Percentiles rank a stretch among this genome's conserved stretches.
These are phyloP conservation scores for Kodamaea kaohsiungensis DNA, from an alignment of 805 yeast genomes.

Conservation along the genomic window DNA sequence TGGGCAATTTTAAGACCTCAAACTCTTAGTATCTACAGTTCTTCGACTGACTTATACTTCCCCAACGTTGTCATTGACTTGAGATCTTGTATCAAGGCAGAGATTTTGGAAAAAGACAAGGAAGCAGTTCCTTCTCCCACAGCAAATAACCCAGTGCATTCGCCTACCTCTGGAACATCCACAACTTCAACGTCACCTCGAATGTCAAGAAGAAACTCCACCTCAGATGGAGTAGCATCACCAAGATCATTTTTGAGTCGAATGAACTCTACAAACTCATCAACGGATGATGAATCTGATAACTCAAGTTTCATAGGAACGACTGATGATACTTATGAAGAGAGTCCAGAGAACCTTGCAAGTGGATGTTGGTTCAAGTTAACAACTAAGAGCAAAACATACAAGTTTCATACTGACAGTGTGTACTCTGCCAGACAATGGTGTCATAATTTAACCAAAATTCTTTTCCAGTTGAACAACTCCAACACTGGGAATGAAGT, in stretches of 20 bases:
- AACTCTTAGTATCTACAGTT: constrained; percentile 65
- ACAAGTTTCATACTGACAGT: constrained; percentile 73
- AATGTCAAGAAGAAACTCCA: not conserved
- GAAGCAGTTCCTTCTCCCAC: not conserved
- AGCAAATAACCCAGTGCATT: not conserved
- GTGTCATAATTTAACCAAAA: constrained; percentile 73
- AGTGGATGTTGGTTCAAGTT: constrained; percentile 57
- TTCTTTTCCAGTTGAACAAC: constrained; percentile 62
- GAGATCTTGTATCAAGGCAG: constrained; percentile 61
- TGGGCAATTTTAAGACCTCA: constrained; percentile 82
- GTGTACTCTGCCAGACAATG: constrained; percentile 74
- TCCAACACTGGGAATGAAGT: constrained; percentile 72
- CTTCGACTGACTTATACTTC: constrained; percentile 80
- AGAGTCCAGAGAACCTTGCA: constrained; percentile 26
- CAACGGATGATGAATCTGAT: constrained; percentile 24
- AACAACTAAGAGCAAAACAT: constrained; percentile 55
- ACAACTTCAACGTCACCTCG: constrained; percentile 5
- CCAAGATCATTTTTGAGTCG: constrained; percentile 6
- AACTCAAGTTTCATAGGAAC: constrained; percentile 18
- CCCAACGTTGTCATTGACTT: constrained; percentile 78
- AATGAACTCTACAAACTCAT: not conserved
- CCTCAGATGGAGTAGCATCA: constrained; percentile 3
- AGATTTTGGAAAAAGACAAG: constrained; percentile 37
- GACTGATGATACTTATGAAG: constrained; percentile 23
- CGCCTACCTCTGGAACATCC: not conserved